Conservation (phyloP, 1,139 yeast genomes). For the Saccharomycopsis crataegensis region DNA sequence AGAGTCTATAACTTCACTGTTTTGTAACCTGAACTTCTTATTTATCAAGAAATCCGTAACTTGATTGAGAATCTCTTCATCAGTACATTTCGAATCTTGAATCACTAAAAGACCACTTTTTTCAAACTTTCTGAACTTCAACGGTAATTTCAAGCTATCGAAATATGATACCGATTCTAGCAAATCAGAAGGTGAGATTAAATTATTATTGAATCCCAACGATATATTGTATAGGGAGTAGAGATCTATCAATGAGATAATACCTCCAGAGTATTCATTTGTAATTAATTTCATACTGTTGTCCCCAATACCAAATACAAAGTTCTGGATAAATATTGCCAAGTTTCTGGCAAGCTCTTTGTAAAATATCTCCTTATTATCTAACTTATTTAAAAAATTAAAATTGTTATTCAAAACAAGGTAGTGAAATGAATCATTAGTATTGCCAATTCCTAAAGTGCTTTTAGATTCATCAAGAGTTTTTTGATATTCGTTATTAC, state of each 20-base stretch:
- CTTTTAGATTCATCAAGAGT: constrained; percentile 11
- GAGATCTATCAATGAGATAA: constrained; percentile 52
- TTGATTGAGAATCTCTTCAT: constrained; percentile 28
- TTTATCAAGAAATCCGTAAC: constrained; percentile 29
- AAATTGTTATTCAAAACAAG: constrained; percentile 18
- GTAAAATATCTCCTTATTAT: constrained; percentile 32
- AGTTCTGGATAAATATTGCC: constrained; percentile 11
- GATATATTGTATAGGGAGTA: constrained; percentile 56
- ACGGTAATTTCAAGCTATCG: constrained; percentile 38
- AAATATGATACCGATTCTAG: constrained; percentile 44
- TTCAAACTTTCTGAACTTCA: constrained; percentile 33
- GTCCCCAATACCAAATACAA: constrained; percentile 10
- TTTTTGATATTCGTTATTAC: constrained; percentile 23
- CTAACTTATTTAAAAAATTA: constrained; percentile 19
- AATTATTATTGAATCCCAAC: constrained; percentile 45
- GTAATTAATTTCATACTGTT: not conserved
- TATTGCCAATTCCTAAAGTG: constrained; percentile 10
- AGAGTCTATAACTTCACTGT: constrained; percentile 23
- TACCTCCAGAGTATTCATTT: constrained; percentile 34
- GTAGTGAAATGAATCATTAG: constrained; percentile 24
- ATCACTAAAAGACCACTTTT: constrained; percentile 39
- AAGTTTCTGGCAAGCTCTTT: constrained; percentile 32
- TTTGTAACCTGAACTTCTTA: constrained; percentile 24
- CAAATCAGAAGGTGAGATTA: constrained; percentile 53
- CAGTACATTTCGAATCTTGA: constrained; percentile 33